Percentiles rank a stretch among this genome's conserved stretches.
Conservation (phyloP, 352 stramenopile genomes). For the Phytophthora citricola region DNA sequence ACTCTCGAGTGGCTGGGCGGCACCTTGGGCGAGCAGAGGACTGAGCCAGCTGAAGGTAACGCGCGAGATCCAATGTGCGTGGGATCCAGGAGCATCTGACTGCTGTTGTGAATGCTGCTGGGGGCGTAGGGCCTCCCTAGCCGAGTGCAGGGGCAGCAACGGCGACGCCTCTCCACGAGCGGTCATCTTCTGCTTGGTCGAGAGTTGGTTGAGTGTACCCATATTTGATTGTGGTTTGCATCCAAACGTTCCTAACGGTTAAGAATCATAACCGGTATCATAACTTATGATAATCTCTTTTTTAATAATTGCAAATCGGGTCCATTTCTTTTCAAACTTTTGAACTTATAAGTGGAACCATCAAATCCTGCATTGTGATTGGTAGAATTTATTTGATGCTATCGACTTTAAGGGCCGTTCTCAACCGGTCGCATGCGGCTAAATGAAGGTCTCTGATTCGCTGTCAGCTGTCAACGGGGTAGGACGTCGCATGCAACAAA, state of each 20-base stretch:
- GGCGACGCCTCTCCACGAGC: conserved; percentile 20
- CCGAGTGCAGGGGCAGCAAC: conserved; percentile 34
- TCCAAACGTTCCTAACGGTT: background rate
- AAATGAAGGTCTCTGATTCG: too few species aligned
- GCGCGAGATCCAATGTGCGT: conserved; percentile 28
- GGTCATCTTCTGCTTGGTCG: background rate
- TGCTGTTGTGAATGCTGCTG: background rate
- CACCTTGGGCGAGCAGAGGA: conserved; percentile 43
- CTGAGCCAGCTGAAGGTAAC: conserved; percentile 55
- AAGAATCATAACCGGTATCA: too few species aligned
- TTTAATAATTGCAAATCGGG: too few species aligned
- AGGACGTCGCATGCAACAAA: too few species aligned
- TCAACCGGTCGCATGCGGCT: too few species aligned
- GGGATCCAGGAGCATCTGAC: background rate
- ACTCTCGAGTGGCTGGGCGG: conserved; percentile 41
- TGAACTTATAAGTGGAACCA: too few species aligned
- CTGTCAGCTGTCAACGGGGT: too few species aligned
- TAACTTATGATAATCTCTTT: too few species aligned
- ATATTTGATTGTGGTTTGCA: background rate
- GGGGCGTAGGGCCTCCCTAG: background rate
- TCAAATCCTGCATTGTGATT: too few species aligned
- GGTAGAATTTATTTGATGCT: too few species aligned
- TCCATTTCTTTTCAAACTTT: too few species aligned
- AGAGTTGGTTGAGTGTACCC: background rate
- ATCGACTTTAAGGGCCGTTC: too few species aligned